These are phyloP conservation scores for Sarocladiaceae sp. DNA, from an alignment of 2,329 filamentous ascomycete genomes.

Conservation along the genomic window DNA sequence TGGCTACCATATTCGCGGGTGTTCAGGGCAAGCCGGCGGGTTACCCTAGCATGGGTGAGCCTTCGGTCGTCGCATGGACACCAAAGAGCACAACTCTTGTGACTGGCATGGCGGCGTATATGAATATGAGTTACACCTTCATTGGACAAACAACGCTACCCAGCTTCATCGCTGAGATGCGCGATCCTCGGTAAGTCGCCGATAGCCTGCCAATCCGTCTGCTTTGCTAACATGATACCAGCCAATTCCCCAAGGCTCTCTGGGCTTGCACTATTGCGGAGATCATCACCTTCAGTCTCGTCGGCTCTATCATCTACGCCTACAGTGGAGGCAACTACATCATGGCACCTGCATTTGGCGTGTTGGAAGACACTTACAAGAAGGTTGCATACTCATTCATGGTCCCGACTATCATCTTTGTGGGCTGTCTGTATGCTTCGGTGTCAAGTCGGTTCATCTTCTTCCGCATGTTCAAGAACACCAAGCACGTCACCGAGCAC, in stretches of 20 bases:
- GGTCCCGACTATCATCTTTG: conserved; percentile 90
- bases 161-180: conserved; percentile 95
- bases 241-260: conserved; percentile 88
- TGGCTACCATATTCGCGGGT: conserved; percentile 78
- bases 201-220: not conserved
- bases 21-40: conserved; percentile 70
- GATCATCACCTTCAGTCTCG: conserved; percentile 78
- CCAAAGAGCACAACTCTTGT: conserved; percentile 73
- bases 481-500: conserved; percentile 74
- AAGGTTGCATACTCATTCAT: conserved; percentile 92
- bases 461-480: conserved; percentile 79
- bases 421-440: conserved; percentile 88
- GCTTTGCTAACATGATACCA: conserved; percentile 40
- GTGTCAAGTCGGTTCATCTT: conserved; percentile 89
- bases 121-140: conserved; percentile 96
- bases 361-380: conserved; percentile 73
- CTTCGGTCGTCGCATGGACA: conserved; percentile 65
- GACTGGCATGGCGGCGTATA: conserved; percentile 76
- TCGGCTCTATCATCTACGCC: conserved; percentile 77
- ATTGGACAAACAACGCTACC: conserved; percentile 93
- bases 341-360: conserved; percentile 82
- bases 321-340: conserved; percentile 89
- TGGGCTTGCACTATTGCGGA: conserved; percentile 89
- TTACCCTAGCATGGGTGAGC: conserved; percentile 58
- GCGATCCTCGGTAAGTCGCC: conserved; percentile 42